Evolutionary conservation across 2,329 filamentous ascomycete species (phyloP).

Genomic region (Pezicula radicicola): DNA sequence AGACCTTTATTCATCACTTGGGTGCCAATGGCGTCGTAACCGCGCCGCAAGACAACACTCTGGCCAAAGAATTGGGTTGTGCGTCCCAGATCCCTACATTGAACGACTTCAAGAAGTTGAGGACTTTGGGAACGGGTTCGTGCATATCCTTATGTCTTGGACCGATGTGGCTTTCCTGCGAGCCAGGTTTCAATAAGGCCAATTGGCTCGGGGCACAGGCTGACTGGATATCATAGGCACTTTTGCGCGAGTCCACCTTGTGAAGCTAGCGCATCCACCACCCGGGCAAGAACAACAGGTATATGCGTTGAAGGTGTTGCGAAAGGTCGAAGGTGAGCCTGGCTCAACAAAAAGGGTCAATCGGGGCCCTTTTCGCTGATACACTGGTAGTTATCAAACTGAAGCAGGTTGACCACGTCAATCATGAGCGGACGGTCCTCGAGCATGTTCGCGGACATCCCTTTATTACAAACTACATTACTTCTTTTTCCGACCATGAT

Average conservation of each 20-base stretch:
- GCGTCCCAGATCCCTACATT: constrained; percentile 32
- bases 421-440: constrained; percentile 77
- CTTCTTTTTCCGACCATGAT: constrained; percentile 76
- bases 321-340: constrained; percentile 54
- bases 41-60: constrained; percentile 15
- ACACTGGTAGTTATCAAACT: constrained; percentile 63
- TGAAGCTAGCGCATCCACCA: constrained; percentile 56
- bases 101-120: constrained; percentile 68
- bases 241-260: constrained; percentile 80
- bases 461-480: constrained; percentile 77
- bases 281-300: constrained; percentile 59
- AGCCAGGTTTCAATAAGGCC: background rate
- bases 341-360: background rate
- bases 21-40: background rate
- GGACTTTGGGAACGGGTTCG: constrained; percentile 73
- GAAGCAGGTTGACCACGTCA: constrained; percentile 84
- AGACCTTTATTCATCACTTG: too few species aligned
- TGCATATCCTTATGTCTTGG: constrained; percentile 7
- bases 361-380: background rate
- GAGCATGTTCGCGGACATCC: constrained; percentile 76
- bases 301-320: constrained; percentile 79
- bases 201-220: constrained; percentile 4
- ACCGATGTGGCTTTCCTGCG: background rate
- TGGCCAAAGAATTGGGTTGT: constrained; percentile 23
- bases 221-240: constrained; percentile 50